A percentile compares a stretch with the other conserved stretches of the same genome.
phyloP scores from a whole-genome alignment of 345 rosid genomes.

The Rhizophora apiculata region DNA sequence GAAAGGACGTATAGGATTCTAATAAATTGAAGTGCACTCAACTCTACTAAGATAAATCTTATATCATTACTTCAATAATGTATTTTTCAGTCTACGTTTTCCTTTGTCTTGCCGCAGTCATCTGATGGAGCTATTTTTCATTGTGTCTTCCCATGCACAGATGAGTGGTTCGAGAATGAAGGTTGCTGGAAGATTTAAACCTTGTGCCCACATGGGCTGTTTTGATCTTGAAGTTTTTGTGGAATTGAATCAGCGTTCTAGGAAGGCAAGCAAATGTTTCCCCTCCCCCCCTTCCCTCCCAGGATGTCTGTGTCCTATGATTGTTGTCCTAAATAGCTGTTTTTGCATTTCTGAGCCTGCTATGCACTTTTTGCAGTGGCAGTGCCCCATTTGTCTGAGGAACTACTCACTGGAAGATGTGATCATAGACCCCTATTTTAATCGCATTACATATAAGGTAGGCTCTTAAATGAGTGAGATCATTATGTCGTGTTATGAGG shows the following conservation, averaged over 20 bases:
- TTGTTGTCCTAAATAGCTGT: neutral
- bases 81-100: too few relatives aligned
- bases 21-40: too few relatives aligned
- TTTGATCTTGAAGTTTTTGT: slow-evolving; percentile 96
- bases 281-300: neutral
- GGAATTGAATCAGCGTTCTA: slow-evolving; percentile 91
- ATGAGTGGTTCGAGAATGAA: slow-evolving; percentile 99
- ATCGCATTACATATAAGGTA: slow-evolving; percentile 81
- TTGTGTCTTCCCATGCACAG: slow-evolving; percentile 28
- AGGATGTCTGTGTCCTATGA: neutral
- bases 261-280: slow-evolving; percentile 63
- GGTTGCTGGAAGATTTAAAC: slow-evolving; percentile 91
- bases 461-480: neutral
- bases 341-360: slow-evolving; percentile 21
- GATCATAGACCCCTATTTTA: slow-evolving; percentile 89
- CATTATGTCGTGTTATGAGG: too few relatives aligned
- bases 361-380: slow-evolving; percentile 70
- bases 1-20: too few relatives aligned
- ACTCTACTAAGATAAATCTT: too few relatives aligned
- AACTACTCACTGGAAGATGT: slow-evolving; percentile 83
- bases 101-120: neutral
- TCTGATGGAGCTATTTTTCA: slow-evolving; percentile 15
- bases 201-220: slow-evolving; percentile 95
- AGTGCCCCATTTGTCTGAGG: slow-evolving; percentile 89
- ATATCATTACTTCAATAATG: too few relatives aligned